phyloP scores from a whole-genome alignment of 768 basidiomycete genomes.

The Fistulinella prunicolor region DNA sequence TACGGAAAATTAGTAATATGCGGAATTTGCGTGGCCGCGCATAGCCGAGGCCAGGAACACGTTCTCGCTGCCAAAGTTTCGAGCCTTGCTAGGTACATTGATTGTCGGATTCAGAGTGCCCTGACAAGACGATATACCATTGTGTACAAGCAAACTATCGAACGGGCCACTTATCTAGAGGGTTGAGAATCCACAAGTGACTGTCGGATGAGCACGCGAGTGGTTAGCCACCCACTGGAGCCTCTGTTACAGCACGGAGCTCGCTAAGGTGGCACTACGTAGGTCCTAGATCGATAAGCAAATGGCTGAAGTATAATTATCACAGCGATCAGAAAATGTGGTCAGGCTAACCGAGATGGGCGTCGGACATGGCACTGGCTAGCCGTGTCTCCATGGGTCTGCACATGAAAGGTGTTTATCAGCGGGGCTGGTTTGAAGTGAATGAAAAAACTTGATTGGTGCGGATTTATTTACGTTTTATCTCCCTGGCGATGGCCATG shows the following conservation, averaged over 20 bases:
- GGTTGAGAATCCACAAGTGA: too few species aligned
- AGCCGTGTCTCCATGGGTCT: neutral
- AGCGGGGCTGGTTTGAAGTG: neutral
- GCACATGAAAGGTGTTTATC: neutral
- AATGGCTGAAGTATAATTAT: neutral
- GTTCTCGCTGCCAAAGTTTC: neutral
- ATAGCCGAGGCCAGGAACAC: neutral
- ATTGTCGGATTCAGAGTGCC: neutral
- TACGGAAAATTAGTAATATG: neutral
- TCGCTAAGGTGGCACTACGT: too few species aligned
- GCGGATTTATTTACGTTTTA: slow-evolving; percentile 18
- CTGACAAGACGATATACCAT: neutral
- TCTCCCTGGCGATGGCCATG: slow-evolving; percentile 21
- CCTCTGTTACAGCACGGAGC: too few species aligned
- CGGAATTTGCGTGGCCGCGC: neutral
- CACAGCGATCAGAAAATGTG: too few species aligned
- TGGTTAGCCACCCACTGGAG: too few species aligned
- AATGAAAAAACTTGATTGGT: slow-evolving; percentile 1
- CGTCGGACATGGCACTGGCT: too few species aligned
- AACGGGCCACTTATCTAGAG: too few species aligned
- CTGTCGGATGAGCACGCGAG: too few species aligned
- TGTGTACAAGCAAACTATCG: too few species aligned
- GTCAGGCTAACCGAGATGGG: neutral
- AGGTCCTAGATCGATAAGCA: neutral
- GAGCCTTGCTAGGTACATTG: too few species aligned